Evolutionary conservation across 208 protist genomes (phyloP).

Genomic region (Trypanosoma scelopori): DNA sequence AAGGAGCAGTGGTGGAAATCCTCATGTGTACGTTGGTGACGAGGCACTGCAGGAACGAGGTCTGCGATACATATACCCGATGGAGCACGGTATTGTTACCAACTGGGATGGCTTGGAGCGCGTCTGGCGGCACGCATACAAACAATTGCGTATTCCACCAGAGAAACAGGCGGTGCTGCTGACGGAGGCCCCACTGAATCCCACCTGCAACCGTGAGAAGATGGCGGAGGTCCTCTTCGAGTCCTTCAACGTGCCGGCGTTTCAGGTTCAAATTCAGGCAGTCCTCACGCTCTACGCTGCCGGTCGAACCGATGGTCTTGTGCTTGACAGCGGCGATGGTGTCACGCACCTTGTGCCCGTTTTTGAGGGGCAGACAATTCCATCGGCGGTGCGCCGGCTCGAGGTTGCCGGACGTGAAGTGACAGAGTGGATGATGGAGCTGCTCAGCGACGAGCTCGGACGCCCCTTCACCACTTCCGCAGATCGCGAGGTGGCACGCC

Average conservation of each 20-base stretch:
- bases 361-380: conserved; percentile 91
- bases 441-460: conserved; percentile 91
- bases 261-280: conserved; percentile 95
- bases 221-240: conserved; percentile 96
- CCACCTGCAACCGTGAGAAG: conserved; percentile 92
- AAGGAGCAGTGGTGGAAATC: conserved; percentile 92
- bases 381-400: conserved; percentile 78
- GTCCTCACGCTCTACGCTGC: conserved; percentile 95
- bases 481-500: conserved; percentile 95
- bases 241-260: conserved; percentile 81
- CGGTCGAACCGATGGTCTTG: conserved; percentile 90
- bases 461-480: conserved; percentile 94
- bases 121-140: conserved; percentile 98
- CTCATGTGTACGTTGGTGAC: conserved; percentile 93
- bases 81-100: conserved; percentile 95
- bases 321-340: conserved; percentile 93
- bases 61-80: conserved; percentile 92
- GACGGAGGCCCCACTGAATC: conserved; percentile 92
- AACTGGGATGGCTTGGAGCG: conserved; percentile 99
- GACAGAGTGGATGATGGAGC: conserved; percentile 94
- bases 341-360: conserved; percentile 93
- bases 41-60: conserved; percentile 93
- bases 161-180: conserved; percentile 96
- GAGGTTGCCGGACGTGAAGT: conserved; percentile 94
- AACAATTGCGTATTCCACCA: conserved; percentile 95